These are phyloP conservation scores for Vitis rotundifolia DNA, from an alignment of 164 flowering plant species.

Conservation along the genomic window DNA sequence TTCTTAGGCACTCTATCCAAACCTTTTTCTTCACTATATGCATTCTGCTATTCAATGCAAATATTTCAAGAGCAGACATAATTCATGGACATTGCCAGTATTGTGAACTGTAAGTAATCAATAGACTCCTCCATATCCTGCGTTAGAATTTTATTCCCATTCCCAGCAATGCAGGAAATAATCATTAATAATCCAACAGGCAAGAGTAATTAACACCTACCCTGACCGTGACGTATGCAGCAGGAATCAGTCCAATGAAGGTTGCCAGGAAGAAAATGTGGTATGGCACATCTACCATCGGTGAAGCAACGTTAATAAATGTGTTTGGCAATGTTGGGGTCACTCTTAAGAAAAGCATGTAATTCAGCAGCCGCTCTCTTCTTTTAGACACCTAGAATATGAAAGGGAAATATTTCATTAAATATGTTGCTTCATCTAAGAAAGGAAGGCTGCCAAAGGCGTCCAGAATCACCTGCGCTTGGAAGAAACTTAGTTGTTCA, in stretches of 20 bases:
- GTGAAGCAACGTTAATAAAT: constrained; percentile 93
- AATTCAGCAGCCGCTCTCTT: constrained; percentile 67
- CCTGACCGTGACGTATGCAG: constrained; percentile 93
- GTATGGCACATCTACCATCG: constrained; percentile 92
- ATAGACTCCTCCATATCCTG: too few relatives aligned
- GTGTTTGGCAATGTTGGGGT: constrained; percentile 97
- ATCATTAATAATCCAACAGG: too few relatives aligned
- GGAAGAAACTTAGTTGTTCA: constrained; percentile 79
- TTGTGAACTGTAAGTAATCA: too few relatives aligned
- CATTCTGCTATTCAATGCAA: too few relatives aligned
- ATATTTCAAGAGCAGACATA: too few relatives aligned
- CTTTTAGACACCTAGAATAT: constrained; percentile 78
- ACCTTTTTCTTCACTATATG: too few relatives aligned
- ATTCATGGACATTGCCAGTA: too few relatives aligned
- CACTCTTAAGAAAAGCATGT: constrained; percentile 93
- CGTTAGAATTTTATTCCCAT: too few relatives aligned
- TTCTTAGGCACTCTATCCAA: too few relatives aligned
- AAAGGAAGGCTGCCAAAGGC: not conserved
- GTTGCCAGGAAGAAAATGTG: constrained; percentile 86
- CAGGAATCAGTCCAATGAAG: constrained; percentile 85
- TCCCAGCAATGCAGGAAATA: too few relatives aligned
- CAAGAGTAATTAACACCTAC: constrained; percentile 32
- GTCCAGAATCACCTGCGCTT: constrained; percentile 60
- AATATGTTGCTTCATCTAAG: not conserved
- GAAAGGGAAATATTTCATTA: constrained; percentile 1